Evolutionary conservation across 163 green algal genomes (phyloP).

Genomic region (Volvox carteri): DNA sequence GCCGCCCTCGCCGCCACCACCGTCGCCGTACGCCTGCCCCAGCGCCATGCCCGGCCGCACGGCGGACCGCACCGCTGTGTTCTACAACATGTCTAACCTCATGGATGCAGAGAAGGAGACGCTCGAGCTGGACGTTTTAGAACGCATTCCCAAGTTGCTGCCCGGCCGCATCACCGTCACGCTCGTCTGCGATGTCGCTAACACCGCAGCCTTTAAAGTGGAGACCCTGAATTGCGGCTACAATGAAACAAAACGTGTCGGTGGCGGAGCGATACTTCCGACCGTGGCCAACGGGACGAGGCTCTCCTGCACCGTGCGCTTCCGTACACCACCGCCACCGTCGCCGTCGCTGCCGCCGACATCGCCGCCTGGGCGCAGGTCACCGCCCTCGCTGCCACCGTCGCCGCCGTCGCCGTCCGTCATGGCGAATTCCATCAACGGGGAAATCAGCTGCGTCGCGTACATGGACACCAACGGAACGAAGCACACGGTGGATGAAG

Average conservation of each 20-base stretch:
- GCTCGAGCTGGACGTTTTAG: neutral
- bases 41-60: conserved; percentile 20
- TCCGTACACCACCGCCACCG: neutral
- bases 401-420: neutral
- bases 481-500: neutral
- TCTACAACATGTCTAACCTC: conserved; percentile 32
- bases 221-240: neutral
- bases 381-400: neutral
- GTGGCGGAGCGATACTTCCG: neutral
- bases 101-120: neutral
- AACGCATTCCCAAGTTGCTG: conserved; percentile 16
- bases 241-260: neutral
- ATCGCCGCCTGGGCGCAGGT: neutral
- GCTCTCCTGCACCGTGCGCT: neutral
- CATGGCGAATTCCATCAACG: neutral
- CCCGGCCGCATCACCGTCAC: neutral
- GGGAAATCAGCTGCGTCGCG: neutral
- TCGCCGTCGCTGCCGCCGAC: neutral
- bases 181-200: conserved; percentile 35
- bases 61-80: neutral
- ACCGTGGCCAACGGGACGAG: neutral
- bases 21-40: conserved; percentile 49
- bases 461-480: conserved; percentile 46
- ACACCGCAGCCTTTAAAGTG: neutral
- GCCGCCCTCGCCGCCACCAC: neutral